Base-by-base conservation (phyloP, 495 filamentous ascomycete species). In the Aspergillus ellipticus region DNA sequence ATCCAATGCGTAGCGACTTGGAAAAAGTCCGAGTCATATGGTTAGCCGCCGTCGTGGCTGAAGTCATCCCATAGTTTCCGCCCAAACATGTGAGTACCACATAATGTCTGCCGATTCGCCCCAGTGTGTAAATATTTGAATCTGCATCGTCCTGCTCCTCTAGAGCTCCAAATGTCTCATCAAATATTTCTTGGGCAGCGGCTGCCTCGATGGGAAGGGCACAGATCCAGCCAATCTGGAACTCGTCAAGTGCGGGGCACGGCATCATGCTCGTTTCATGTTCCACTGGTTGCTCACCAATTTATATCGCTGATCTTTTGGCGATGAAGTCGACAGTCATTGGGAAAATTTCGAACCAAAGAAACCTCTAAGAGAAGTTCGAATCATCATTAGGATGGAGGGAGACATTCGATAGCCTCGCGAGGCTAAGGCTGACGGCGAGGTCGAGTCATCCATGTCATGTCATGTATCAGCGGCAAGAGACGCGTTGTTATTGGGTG, bases 171-270 rank as follows among this genome's bases (percentile, higher is more conserved):
- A 80, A 72, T 9, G 68, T 53, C 54, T 76, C 71, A 54, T 85
- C 80, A 2, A 84, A 70, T 59, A 79, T 73, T 16, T 63, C 64
- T 22, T 39, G 43, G 2, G 74, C 79, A 0, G 79, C 80, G n/a
- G 73, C 64, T 5, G 60, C 50, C 58, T 83, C 80, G 13, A 61
- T 55, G 6, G 61, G 51, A 4, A 82, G 59, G 1, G 78, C 73
- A 57, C 72, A 80, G 29, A 83, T 74, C 75, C 75, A 80, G 26
- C 74, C 80, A 8, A 84, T 67, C 2, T 67, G 75, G 55, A 80
- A 84, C 15, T 70, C 64, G 45, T 73, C 66, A 22, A 49, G 57
- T 35, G 54, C 26, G 11, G 55, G 57, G 52, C 22, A 46, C 80
- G 81, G 29, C 55, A 57, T 28, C 24, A 7, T n/a, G n/a, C n/a